These are phyloP conservation scores for Craterostigma plantagineum DNA, from an alignment of 257 asterid species.

Conservation along the genomic window DNA sequence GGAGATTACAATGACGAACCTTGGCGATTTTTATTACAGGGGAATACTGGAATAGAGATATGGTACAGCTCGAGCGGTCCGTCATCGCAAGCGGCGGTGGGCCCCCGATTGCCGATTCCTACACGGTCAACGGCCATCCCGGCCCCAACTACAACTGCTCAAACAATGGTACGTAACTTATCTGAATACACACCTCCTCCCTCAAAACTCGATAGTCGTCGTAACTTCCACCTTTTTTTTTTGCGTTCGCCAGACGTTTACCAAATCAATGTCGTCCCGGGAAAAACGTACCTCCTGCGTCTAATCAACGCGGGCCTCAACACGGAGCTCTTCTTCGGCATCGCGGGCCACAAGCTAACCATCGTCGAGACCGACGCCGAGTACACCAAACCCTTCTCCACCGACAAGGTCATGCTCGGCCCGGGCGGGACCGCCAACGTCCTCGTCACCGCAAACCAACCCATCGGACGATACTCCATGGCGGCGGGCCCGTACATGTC, in stretches of 20 bases:
- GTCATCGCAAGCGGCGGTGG: conserved; percentile 39
- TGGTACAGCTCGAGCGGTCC: conserved; percentile 23
- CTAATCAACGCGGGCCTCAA: conserved; percentile 45
- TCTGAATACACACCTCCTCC: too few relatives aligned
- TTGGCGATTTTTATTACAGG: conserved; percentile 11
- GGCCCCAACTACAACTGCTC: conserved; percentile 64
- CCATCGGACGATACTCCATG: conserved; percentile 34
- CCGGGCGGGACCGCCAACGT: conserved; percentile 55
- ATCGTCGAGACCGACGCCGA: conserved; percentile 53
- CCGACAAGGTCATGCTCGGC: conserved; percentile 36
- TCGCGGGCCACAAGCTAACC: conserved; percentile 37
- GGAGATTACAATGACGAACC: too few relatives aligned
- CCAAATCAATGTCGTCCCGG: conserved; percentile 32
- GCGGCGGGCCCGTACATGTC: conserved; percentile 52
- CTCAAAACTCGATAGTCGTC: too few relatives aligned
- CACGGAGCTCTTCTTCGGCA: conserved; percentile 39
- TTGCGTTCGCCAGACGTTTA: conserved; percentile 55
- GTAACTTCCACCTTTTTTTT: too few relatives aligned
- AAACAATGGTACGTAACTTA: conserved; percentile 26
- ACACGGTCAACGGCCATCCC: conserved; percentile 54
- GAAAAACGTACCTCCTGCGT: conserved; percentile 44
- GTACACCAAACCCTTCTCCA: conserved; percentile 38
- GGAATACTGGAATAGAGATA: conserved; percentile 41
- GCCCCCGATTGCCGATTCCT: conserved; percentile 36
- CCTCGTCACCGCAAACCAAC: conserved; percentile 44